A percentile compares a stretch with the other conserved stretches of the same genome.
These are phyloP conservation scores for Adansonia gregorii DNA, from an alignment of 441 rosid species.

Conservation along the genomic window DNA sequence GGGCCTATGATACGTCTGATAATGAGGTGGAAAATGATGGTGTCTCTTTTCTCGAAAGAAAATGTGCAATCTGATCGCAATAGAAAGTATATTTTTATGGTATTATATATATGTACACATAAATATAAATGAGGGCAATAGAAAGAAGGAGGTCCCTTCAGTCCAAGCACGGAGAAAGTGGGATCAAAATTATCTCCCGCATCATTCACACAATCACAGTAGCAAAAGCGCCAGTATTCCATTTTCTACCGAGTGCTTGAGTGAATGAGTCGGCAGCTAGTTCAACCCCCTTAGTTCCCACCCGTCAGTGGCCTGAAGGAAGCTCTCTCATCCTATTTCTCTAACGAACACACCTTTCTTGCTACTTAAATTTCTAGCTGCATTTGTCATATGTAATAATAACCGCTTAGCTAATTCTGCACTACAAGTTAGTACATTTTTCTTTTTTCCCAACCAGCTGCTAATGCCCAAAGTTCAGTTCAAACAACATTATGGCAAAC, in stretches of 20 bases:
- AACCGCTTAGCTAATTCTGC: too few relatives aligned
- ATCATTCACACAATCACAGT: conserved; percentile 87
- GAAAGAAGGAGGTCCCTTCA: conserved; percentile 93
- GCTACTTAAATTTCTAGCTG: background rate
- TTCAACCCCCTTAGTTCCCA: conserved; percentile 61
- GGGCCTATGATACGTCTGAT: background rate
- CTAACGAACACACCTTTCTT: background rate
- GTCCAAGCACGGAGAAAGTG: conserved; percentile 82
- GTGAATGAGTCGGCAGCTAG: conserved; percentile 94
- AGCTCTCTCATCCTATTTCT: conserved; percentile 66
- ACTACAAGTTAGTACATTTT: background rate
- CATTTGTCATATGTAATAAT: background rate
- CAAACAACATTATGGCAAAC: background rate
- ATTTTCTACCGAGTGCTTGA: conserved; percentile 59
- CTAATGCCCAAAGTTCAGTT: background rate
- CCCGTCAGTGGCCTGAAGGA: conserved; percentile 83
- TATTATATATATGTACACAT: too few relatives aligned
- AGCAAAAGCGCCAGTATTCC: conserved; percentile 30
- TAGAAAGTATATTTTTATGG: too few relatives aligned
- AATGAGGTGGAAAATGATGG: conserved; percentile 13
- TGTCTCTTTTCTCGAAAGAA: background rate
- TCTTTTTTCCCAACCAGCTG: background rate
- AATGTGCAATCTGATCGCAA: background rate
- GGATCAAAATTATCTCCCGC: conserved; percentile 82
- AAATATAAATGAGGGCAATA: conserved; percentile 24